Evolutionary conservation across 805 yeast genomes (phyloP).

Genomic region (Tetrapisispora fleetii): DNA sequence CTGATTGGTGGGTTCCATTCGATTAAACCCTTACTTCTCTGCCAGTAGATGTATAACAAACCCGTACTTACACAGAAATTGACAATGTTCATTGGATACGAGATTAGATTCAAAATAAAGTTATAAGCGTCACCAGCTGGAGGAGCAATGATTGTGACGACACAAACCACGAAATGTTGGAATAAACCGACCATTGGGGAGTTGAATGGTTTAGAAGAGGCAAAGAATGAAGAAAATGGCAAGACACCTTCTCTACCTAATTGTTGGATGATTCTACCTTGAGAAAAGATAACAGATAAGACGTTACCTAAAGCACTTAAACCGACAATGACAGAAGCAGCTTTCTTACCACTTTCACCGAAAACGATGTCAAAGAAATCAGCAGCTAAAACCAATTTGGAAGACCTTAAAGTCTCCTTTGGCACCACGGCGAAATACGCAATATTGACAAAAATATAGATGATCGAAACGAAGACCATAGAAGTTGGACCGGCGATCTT

Average conservation of each 20-base stretch:
- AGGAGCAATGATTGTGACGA: slow-evolving; percentile 65
- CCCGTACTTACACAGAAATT: slow-evolving; percentile 58
- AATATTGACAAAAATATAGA: slow-evolving; percentile 68
- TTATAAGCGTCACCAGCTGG: slow-evolving; percentile 86
- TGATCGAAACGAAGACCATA: slow-evolving; percentile 45
- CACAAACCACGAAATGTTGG: slow-evolving; percentile 69
- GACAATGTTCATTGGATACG: slow-evolving; percentile 73
- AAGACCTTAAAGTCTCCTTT: slow-evolving; percentile 43
- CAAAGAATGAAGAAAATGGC: slow-evolving; percentile 65
- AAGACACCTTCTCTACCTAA: slow-evolving; percentile 74
- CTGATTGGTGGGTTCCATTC: slow-evolving; percentile 66
- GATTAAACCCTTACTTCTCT: slow-evolving; percentile 38
- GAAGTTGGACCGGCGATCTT: slow-evolving; percentile 70
- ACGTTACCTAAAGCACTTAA: slow-evolving; percentile 77
- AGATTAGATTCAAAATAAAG: slow-evolving; percentile 66
- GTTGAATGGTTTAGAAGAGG: slow-evolving; percentile 60
- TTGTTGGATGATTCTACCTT: slow-evolving; percentile 72
- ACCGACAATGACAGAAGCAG: slow-evolving; percentile 72
- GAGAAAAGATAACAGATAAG: slow-evolving; percentile 68
- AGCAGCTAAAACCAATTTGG: slow-evolving; percentile 69
- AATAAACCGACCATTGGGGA: slow-evolving; percentile 66
- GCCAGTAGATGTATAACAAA: slow-evolving; percentile 43
- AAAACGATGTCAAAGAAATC: slow-evolving; percentile 64
- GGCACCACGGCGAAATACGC: slow-evolving; percentile 81
- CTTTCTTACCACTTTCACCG: slow-evolving; percentile 58